These are phyloP conservation scores for Fusarium sp. DNA, from an alignment of 2,329 filamentous ascomycete species.

Conservation along the genomic window DNA sequence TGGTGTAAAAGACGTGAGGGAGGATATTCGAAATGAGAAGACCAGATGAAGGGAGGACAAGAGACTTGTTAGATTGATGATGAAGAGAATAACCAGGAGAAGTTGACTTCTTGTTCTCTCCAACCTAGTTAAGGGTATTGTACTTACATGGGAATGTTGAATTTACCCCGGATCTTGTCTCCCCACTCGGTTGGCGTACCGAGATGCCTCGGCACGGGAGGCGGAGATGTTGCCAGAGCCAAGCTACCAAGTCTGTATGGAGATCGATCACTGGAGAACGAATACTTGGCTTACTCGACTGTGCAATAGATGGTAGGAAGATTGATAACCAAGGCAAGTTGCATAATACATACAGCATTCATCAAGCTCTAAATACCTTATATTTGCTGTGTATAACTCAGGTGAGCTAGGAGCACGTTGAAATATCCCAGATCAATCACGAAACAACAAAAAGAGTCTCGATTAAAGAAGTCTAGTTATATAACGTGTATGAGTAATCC, in stretches of 20 bases:
- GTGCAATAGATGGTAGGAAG: not conserved
- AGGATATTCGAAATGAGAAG: too few relatives aligned
- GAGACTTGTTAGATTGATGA: not conserved
- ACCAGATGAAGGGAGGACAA: not conserved
- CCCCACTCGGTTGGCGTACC: not conserved
- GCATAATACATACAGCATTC: not conserved
- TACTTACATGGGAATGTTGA: slow-evolving; percentile 9
- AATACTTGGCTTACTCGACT: not conserved
- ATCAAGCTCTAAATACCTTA: not conserved
- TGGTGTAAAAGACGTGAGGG: not conserved
- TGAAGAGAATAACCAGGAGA: not conserved
- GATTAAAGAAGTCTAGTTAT: not conserved
- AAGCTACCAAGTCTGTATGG: too few relatives aligned
- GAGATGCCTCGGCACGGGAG: slow-evolving; percentile 14
- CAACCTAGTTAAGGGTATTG: not conserved
- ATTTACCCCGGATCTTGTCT: slow-evolving; percentile 21
- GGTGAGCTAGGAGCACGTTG: not conserved
- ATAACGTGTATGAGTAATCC: not conserved
- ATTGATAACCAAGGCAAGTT: not conserved
- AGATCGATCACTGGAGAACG: not conserved
- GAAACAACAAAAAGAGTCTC: not conserved
- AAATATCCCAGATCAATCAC: not conserved
- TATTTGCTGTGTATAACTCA: not conserved
- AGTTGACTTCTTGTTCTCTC: slow-evolving; percentile 2
- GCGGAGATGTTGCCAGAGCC: slow-evolving; percentile 1